Base-by-base conservation (phyloP, 1,284 basidiomycete species). In the Cystobasidium pallidum region DNA sequence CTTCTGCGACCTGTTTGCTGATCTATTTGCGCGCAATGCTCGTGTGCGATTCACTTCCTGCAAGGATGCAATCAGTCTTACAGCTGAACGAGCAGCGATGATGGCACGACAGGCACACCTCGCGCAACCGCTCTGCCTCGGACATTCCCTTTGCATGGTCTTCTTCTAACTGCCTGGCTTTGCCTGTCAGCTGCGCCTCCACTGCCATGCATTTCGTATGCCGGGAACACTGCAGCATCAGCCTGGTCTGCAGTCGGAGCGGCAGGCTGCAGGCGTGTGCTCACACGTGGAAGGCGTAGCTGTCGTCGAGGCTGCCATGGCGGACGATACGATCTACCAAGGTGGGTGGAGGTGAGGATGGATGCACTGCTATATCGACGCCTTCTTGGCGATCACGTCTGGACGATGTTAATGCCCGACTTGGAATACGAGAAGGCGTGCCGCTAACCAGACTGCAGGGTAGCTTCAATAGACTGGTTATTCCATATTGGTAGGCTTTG, bases 71-170 rank as follows among this genome's bases (percentile, higher is more conserved):
- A 34, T 55, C n/a, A 51, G 1, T 43, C 34, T 32, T 13, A 59
- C 28, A 13, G 11, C 32, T 49, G 34, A 24, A 19, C 13, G 41
- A 28, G 28, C 21, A 43, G 39, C 49, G n/a, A n/a, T n/a, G n/a
- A 24, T 24, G 32, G 63, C 10, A 15, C 30, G 15, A 13, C 6
- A 24, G 32, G 17, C 66, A 2, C 36, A 71, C 68, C 51, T 71
- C 68, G n/a, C 68, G 15, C 21, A 71, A 41, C 26, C 61, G 30
- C 68, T 71, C 68, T 39, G 68, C 68, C 28, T 71, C 68, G 2
- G 68, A 71, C 49, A 52, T 41, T 7, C 59, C 61, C 34, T 54
- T 64, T 15, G 49, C 61, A 41, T 57, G 54, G 19, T 63, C 43
- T 7, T 63, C 59, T 41, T 63, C 59, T 36, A 71, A 51, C 36